phyloP scores from a whole-genome alignment of 371 early-diverging fungal genomes.

The Rhizopus sp. region DNA sequence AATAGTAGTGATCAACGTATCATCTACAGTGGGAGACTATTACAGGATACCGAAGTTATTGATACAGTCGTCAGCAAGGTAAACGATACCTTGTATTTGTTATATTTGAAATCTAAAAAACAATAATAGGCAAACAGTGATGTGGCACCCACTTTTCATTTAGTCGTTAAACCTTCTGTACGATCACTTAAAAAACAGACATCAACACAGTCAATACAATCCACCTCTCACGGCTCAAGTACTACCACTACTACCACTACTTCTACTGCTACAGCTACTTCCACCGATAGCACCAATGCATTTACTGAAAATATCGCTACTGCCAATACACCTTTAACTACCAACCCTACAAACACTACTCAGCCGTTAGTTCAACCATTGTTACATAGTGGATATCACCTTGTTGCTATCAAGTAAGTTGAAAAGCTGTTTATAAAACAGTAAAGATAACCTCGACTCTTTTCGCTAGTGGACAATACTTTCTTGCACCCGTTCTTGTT shows the following conservation, averaged over 20 bases:
- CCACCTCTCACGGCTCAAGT: not conserved
- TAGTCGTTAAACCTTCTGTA: conserved; percentile 49
- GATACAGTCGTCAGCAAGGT: conserved; percentile 20
- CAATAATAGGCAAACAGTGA: conserved; percentile 20
- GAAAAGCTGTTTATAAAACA: not conserved
- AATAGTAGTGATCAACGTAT: conserved; percentile 36
- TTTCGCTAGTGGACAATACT: conserved; percentile 41
- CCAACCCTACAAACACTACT: not conserved
- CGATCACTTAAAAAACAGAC: conserved; percentile 2
- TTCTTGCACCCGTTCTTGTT: conserved; percentile 41
- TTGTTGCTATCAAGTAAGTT: conserved; percentile 43
- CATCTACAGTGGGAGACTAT: conserved; percentile 42
- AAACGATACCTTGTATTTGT: too few relatives aligned
- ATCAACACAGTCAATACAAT: not conserved
- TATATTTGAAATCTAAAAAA: not conserved
- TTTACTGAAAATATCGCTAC: too few relatives aligned
- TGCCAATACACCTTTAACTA: too few relatives aligned
- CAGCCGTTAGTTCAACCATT: conserved; percentile 22
- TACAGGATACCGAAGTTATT: conserved; percentile 33
- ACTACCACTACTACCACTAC: not conserved
- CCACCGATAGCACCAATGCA: not conserved
- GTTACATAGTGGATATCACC: conserved; percentile 46
- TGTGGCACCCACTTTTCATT: conserved; percentile 40
- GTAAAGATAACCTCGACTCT: not conserved
- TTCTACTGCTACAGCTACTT: conserved; percentile 1